A percentile compares a stretch with the other conserved stretches of the same genome.
Conservation (phyloP, 495 filamentous ascomycete species). For the Penicillium herquei region DNA sequence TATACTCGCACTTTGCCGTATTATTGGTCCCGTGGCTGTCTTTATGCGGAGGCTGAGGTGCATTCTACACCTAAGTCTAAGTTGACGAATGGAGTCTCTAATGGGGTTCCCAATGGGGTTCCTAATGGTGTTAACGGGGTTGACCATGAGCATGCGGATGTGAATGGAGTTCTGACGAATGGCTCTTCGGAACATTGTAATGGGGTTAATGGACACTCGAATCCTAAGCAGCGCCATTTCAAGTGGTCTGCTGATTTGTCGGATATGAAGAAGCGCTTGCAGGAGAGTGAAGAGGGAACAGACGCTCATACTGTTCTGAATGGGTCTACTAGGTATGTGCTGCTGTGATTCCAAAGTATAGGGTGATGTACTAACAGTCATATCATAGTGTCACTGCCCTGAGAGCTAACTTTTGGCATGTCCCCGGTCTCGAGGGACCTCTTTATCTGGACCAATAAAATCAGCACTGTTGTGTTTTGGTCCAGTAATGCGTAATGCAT, state of each 20-base stretch:
- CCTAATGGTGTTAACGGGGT: too few species aligned
- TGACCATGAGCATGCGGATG: too few species aligned
- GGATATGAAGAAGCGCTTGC: slow-evolving; percentile 47
- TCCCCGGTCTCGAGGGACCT: slow-evolving; percentile 62
- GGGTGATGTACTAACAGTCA: slow-evolving; percentile 4
- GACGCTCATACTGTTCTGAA: slow-evolving; percentile 92
- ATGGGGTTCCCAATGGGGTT: too few species aligned
- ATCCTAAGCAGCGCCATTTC: slow-evolving; percentile 33
- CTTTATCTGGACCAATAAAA: slow-evolving; percentile 55
- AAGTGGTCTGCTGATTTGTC: slow-evolving; percentile 44
- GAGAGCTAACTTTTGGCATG: slow-evolving; percentile 89
- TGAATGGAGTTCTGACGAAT: too few species aligned
- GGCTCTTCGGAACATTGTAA: slow-evolving; percentile 40
- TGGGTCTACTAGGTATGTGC: slow-evolving; percentile 50
- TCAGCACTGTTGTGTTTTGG: neutral
- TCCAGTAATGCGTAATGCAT: slow-evolving; percentile 12
- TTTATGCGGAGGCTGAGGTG: slow-evolving; percentile 64
- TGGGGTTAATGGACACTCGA: slow-evolving; percentile 11
- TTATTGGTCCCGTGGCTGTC: slow-evolving; percentile 74
- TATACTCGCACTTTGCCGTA: slow-evolving; percentile 85
- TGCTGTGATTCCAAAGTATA: too few species aligned
- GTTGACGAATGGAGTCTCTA: slow-evolving; percentile 57
- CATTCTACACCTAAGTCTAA: too few species aligned
- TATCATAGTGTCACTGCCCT: slow-evolving; percentile 77
- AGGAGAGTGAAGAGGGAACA: slow-evolving; percentile 65